Evolutionary conservation across 2,329 filamentous ascomycete species (phyloP).

Genomic region (Colletotrichum caudatum): DNA sequence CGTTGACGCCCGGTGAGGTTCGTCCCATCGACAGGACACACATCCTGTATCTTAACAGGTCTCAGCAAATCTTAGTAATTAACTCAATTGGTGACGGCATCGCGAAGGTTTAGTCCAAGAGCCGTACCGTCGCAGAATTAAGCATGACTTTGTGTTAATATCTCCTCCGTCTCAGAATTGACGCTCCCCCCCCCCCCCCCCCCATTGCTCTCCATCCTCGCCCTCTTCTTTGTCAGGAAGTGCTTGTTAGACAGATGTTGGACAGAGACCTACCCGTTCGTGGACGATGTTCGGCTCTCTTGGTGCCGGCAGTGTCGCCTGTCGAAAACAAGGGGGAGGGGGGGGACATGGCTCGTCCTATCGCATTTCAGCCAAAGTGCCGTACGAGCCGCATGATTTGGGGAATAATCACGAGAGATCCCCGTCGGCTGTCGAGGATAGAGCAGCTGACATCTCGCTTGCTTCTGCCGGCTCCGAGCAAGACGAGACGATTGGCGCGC

Average conservation of each 20-base stretch:
- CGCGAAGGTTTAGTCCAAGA: background rate
- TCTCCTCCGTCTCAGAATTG: background rate
- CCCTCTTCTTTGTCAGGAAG: background rate
- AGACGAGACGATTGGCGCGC: slow-evolving; percentile 5
- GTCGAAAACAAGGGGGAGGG: too few species aligned
- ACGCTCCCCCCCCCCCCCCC: background rate
- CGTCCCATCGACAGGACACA: background rate
- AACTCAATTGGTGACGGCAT: background rate
- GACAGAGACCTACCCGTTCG: background rate
- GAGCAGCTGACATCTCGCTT: background rate
- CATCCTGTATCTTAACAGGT: background rate
- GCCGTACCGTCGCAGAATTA: background rate
- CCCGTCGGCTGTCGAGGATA: background rate
- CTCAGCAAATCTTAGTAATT: background rate
- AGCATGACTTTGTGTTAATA: background rate
- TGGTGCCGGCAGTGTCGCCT: background rate
- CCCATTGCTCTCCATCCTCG: background rate
- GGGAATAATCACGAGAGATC: background rate
- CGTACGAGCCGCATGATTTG: background rate
- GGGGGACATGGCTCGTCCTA: too few species aligned
- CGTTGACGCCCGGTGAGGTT: background rate
- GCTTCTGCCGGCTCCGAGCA: background rate
- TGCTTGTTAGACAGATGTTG: background rate
- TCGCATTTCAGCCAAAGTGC: background rate
- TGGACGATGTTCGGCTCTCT: background rate